These are phyloP conservation scores for Parasitella parasitica DNA, from an alignment of 371 early-diverging fungal species.

Conservation along the genomic window DNA sequence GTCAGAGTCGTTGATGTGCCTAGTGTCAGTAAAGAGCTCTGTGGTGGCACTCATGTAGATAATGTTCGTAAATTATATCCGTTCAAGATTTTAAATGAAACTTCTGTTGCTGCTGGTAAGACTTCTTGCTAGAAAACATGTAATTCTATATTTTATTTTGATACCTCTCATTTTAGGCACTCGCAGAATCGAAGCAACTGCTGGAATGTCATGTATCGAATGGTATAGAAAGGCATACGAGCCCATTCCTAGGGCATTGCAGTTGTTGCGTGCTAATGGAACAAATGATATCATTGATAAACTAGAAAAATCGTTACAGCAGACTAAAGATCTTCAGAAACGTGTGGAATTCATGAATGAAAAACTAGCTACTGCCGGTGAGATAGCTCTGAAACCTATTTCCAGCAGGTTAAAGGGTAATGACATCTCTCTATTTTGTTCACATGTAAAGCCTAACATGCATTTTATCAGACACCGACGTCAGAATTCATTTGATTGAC, in stretches of 20 bases:
- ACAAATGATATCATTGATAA: constrained; percentile 41
- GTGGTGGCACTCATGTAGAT: constrained; percentile 78
- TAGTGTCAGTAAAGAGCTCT: constrained; percentile 67
- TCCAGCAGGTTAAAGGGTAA: constrained; percentile 22
- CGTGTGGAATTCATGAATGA: constrained; percentile 38
- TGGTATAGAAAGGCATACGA: constrained; percentile 52
- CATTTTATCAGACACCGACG: constrained; percentile 28
- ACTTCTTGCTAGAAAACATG: not conserved
- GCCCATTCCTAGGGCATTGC: constrained; percentile 45
- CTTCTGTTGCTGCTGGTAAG: constrained; percentile 70
- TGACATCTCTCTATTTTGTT: not conserved
- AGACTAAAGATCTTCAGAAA: constrained; percentile 41
- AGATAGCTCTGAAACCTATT: constrained; percentile 18
- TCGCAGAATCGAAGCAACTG: constrained; percentile 78
- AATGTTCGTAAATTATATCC: constrained; percentile 63
- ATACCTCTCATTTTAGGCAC: constrained; percentile 47
- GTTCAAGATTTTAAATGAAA: constrained; percentile 68
- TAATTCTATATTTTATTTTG: not conserved
- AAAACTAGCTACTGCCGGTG: constrained; percentile 42
- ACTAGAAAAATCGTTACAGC: constrained; percentile 37
- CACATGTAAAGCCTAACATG: not conserved
- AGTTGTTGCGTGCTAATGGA: constrained; percentile 41
- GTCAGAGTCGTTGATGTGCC: constrained; percentile 67
- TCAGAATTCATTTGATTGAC: constrained; percentile 55
- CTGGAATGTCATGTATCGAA: constrained; percentile 56